Conservation (phyloP, 345 rosid species). For the Brassica carinata region DNA sequence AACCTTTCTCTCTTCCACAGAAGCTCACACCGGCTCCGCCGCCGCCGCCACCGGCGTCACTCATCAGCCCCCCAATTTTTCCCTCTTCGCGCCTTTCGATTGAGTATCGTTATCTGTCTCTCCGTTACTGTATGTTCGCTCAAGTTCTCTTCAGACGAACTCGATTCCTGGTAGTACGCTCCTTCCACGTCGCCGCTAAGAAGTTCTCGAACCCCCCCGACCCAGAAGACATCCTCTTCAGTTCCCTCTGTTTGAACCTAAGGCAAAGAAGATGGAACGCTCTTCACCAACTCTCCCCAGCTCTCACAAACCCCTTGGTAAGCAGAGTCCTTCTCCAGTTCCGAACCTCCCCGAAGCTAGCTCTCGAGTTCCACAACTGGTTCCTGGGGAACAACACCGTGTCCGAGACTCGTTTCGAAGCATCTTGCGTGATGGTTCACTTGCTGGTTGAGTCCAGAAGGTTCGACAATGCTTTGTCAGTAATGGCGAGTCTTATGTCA, state of each 20-base stretch:
- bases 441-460: constrained; percentile 51
- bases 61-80: neutral
- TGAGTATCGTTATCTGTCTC: neutral
- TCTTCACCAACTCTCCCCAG: constrained; percentile 48
- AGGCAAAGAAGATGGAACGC: constrained; percentile 66
- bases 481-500: constrained; percentile 49
- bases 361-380: constrained; percentile 65
- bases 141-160: constrained; percentile 40
- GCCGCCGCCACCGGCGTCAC: constrained; percentile 15
- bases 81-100: constrained; percentile 15
- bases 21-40: constrained; percentile 25
- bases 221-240: constrained; percentile 54
- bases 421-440: constrained; percentile 55
- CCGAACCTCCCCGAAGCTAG: constrained; percentile 55
- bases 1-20: constrained; percentile 6
- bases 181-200: constrained; percentile 48
- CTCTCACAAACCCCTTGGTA: constrained; percentile 48
- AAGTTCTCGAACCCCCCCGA: constrained; percentile 46
- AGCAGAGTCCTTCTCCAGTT: constrained; percentile 56
- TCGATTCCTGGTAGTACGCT: constrained; percentile 35
- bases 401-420: constrained; percentile 42
- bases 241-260: constrained; percentile 57
- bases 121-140: constrained; percentile 25
- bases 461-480: constrained; percentile 52
- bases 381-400: constrained; percentile 23